phyloP scores from a whole-genome alignment of 441 rosid species.

The Arabidopsis hybrid region DNA sequence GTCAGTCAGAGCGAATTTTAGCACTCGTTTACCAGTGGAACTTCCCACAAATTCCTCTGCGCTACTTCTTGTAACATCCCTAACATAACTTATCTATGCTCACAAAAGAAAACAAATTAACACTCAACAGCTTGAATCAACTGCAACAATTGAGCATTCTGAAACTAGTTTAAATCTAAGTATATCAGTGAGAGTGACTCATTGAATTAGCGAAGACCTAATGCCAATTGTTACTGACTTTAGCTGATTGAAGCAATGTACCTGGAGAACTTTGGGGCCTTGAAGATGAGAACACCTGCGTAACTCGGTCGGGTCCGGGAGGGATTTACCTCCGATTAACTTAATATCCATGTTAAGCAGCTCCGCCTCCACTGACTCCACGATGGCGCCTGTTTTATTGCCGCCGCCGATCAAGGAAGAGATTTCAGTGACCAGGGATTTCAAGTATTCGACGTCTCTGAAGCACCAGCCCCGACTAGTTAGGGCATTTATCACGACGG shows the following conservation, averaged over 20 bases:
- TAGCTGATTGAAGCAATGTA: slow-evolving; percentile 6
- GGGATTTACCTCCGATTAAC: slow-evolving; percentile 69
- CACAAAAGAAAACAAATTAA: slow-evolving; percentile 18
- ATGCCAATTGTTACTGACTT: background rate
- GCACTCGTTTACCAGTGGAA: slow-evolving; percentile 58
- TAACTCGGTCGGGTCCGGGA: slow-evolving; percentile 57
- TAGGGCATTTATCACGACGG: slow-evolving; percentile 61
- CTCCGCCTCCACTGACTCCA: slow-evolving; percentile 71
- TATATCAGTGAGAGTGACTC: background rate
- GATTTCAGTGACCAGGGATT: slow-evolving; percentile 48
- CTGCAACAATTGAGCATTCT: slow-evolving; percentile 17
- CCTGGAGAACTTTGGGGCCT: slow-evolving; percentile 92
- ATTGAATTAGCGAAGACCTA: slow-evolving; percentile 10
- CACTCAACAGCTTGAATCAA: slow-evolving; percentile 11
- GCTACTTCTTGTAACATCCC: slow-evolving; percentile 77
- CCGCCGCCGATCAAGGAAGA: slow-evolving; percentile 59
- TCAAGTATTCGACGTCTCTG: slow-evolving; percentile 52
- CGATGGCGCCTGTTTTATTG: slow-evolving; percentile 46
- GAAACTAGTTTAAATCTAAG: background rate
- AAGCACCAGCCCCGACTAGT: slow-evolving; percentile 76
- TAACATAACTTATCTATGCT: slow-evolving; percentile 65
- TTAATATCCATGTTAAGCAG: slow-evolving; percentile 77
- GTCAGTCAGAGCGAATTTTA: slow-evolving; percentile 68
- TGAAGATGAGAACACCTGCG: slow-evolving; percentile 63
- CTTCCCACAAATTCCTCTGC: slow-evolving; percentile 59